phyloP scores from a whole-genome alignment of 2,329 filamentous ascomycete genomes.

The Clonostachys rosea region DNA sequence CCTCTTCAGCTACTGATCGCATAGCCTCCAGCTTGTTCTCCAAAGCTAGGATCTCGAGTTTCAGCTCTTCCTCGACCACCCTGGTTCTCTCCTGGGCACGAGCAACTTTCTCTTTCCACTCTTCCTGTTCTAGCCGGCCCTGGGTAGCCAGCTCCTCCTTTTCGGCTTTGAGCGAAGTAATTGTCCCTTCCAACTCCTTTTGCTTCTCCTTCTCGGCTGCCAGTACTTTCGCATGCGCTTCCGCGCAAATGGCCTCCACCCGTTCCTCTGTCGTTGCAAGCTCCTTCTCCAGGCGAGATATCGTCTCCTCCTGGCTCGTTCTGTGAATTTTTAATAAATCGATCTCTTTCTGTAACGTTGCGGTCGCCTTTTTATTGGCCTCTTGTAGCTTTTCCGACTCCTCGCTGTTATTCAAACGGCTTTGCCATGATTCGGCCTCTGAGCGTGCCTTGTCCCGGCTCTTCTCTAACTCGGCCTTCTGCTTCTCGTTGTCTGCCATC shows the following conservation, averaged over 20 bases:
- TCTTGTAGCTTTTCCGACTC: constrained; percentile 49
- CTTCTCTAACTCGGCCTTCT: constrained; percentile 52
- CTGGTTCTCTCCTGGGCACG: constrained; percentile 67
- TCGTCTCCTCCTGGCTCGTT: constrained; percentile 56
- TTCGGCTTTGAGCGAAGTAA: constrained; percentile 69
- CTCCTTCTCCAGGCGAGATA: constrained; percentile 66
- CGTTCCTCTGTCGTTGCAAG: constrained; percentile 63
- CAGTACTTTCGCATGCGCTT: constrained; percentile 62
- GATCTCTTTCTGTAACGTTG: constrained; percentile 35
- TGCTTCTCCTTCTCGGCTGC: constrained; percentile 58
- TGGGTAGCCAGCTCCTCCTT: constrained; percentile 72
- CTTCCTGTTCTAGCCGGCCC: constrained; percentile 61
- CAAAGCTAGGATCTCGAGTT: constrained; percentile 69
- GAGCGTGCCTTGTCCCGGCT: constrained; percentile 53
- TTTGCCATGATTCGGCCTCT: constrained; percentile 41
- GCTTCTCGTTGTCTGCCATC: constrained; percentile 61
- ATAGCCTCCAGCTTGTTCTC: constrained; percentile 90
- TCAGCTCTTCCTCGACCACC: constrained; percentile 70
- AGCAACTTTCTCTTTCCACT: constrained; percentile 68
- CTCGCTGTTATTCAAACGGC: constrained; percentile 41
- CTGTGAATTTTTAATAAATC: constrained; percentile 40
- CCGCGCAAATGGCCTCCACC: constrained; percentile 59
- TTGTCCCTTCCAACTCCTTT: constrained; percentile 50
- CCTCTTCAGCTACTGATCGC: constrained; percentile 82
- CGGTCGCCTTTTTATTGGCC: constrained; percentile 47